Conservation (phyloP, 495 filamentous ascomycete species). For the Chaetomium cochliodes region DNA sequence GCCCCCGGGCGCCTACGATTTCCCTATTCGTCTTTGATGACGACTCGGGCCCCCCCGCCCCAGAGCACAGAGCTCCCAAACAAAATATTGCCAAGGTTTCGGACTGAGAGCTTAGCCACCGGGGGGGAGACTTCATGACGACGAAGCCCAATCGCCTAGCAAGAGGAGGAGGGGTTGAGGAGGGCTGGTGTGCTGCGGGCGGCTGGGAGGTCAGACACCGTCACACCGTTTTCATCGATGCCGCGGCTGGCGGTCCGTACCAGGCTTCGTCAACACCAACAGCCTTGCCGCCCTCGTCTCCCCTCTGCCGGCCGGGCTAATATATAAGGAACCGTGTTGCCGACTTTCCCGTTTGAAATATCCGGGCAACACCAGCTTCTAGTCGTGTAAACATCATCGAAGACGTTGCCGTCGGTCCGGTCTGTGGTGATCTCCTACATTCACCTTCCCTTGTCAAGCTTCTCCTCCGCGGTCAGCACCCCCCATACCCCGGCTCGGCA, state of each 20-base stretch:
- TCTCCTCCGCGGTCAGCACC: too few species aligned
- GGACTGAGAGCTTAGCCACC: slow-evolving; percentile 8
- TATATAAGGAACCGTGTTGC: background rate
- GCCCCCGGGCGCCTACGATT: slow-evolving; percentile 17
- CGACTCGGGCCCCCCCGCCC: background rate
- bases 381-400: background rate
- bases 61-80: slow-evolving; percentile 4
- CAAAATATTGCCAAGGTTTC: slow-evolving; percentile 14
- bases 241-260: background rate
- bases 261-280: background rate
- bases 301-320: background rate
- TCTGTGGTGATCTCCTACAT: too few species aligned
- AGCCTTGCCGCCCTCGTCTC: slow-evolving; percentile 1
- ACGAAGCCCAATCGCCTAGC: slow-evolving; percentile 2
- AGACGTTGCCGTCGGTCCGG: background rate
- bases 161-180: background rate
- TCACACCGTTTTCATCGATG: slow-evolving; percentile 7
- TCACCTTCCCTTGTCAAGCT: too few species aligned
- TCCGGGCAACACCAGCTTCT: background rate
- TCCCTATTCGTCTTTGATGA: slow-evolving; percentile 5
- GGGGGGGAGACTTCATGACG: background rate
- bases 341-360: background rate
- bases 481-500: too few species aligned
- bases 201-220: slow-evolving; percentile 8
- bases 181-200: slow-evolving; percentile 6